Evolutionary conservation across 805 yeast genomes (phyloP).

Genomic region (Nakazawaea holstii): DNA sequence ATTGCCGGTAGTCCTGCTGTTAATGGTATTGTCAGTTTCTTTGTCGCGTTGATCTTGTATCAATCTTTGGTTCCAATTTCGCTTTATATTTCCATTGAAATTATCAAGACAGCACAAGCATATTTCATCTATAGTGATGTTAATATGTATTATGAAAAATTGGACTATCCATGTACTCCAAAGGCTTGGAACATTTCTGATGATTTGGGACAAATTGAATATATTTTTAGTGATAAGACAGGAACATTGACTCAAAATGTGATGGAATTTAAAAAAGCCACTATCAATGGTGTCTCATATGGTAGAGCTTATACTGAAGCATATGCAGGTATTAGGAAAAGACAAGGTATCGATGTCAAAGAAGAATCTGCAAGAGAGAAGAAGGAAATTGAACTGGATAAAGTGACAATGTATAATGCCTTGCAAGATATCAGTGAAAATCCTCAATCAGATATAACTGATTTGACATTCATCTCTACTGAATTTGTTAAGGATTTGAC

Average conservation of each 20-base stretch:
- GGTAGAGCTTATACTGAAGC: constrained; percentile 80
- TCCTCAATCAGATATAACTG: constrained; percentile 52
- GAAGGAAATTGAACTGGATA: constrained; percentile 35
- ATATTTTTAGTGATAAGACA: constrained; percentile 77
- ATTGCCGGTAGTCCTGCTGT: constrained; percentile 54
- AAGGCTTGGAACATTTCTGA: constrained; percentile 82
- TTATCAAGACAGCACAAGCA: constrained; percentile 73
- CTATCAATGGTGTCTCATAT: constrained; percentile 60
- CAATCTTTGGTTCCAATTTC: constrained; percentile 81
- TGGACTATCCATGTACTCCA: constrained; percentile 76
- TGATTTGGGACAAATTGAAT: constrained; percentile 80
- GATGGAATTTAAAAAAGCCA: constrained; percentile 77
- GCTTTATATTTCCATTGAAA: constrained; percentile 71
- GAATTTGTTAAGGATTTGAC: constrained; percentile 58
- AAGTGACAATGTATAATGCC: constrained; percentile 38
- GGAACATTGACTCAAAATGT: constrained; percentile 81
- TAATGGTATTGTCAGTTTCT: constrained; percentile 64
- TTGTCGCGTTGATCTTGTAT: constrained; percentile 67
- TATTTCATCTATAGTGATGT: constrained; percentile 67
- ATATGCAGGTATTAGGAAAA: constrained; percentile 61
- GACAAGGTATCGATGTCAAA: constrained; percentile 58
- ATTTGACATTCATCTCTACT: constrained; percentile 64
- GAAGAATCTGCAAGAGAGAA: constrained; percentile 39
- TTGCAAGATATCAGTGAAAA: constrained; percentile 32
- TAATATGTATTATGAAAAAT: constrained; percentile 59